Evolutionary conservation across 75 land plant species (phyloP).

Genomic region (Sequoiadendron giganteum): DNA sequence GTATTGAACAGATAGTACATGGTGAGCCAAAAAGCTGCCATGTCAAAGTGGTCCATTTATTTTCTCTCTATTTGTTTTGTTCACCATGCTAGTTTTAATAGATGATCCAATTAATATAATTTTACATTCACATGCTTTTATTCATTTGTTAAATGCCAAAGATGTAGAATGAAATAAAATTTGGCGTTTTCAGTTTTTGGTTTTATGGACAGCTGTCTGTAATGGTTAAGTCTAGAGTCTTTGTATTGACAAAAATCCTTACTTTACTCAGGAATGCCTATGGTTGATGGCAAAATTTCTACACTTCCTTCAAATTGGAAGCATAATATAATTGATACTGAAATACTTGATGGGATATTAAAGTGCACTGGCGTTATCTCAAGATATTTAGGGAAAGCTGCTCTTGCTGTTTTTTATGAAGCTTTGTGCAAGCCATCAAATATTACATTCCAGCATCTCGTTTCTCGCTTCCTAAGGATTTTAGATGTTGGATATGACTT

Average conservation of each 20-base stretch:
- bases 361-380: constrained; percentile 45
- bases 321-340: constrained; percentile 34
- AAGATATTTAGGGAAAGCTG: constrained; percentile 64
- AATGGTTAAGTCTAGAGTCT: background rate
- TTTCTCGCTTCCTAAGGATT: constrained; percentile 46
- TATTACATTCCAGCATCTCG: constrained; percentile 49
- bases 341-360: constrained; percentile 48
- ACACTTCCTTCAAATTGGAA: constrained; percentile 24
- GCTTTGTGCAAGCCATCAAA: constrained; percentile 39
- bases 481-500: constrained; percentile 69
- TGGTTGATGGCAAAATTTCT: constrained; percentile 22
- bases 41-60: background rate
- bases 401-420: constrained; percentile 64
- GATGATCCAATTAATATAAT: background rate
- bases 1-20: constrained; percentile 55
- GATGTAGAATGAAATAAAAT: background rate
- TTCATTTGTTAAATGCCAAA: background rate
- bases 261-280: constrained; percentile 33
- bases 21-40: constrained; percentile 34
- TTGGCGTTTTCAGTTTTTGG: background rate
- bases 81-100: background rate
- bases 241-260: background rate
- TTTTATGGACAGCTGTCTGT: background rate
- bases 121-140: background rate
- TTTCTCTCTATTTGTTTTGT: background rate